phyloP scores from a whole-genome alignment of 2,329 filamentous ascomycete species.

The Hysterium pulicare region DNA sequence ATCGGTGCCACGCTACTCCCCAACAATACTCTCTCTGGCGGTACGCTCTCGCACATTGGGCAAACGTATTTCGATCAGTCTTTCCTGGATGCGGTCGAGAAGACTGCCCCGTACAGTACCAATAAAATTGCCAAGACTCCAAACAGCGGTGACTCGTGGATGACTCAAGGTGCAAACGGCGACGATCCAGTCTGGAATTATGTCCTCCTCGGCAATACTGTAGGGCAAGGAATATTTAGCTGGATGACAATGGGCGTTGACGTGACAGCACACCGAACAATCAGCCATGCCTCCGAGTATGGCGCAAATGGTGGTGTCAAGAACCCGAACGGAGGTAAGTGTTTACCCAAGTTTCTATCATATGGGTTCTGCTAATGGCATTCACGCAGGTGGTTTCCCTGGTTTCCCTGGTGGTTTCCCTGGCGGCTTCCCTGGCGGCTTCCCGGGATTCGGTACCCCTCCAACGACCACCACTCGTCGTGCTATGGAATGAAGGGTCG shows the following conservation, averaged over 20 bases:
- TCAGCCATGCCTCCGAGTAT: conserved; percentile 5
- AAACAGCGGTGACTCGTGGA: conserved; percentile 52
- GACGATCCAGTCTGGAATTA: conserved; percentile 58
- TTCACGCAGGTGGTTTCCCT: neutral
- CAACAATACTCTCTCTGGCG: conserved; percentile 52
- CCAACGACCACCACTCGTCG: neutral
- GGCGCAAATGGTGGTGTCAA: conserved; percentile 4
- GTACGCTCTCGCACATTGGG: conserved; percentile 57
- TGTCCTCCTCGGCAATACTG: conserved; percentile 51
- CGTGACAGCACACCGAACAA: conserved; percentile 3
- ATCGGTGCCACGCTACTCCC: conserved; percentile 38
- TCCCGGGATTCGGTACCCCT: no score
- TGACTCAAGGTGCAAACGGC: conserved; percentile 45
- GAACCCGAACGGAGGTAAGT: neutral
- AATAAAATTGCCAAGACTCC: conserved; percentile 44
- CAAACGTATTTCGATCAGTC: conserved; percentile 64
- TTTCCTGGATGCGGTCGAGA: conserved; percentile 52
- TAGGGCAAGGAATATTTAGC: conserved; percentile 8
- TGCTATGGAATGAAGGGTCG: no score
- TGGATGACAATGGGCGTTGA: conserved; percentile 5
- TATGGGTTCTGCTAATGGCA: neutral
- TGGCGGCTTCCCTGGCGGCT: neutral
- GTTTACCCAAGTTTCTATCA: neutral
- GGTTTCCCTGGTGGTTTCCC: neutral
- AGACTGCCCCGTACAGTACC: conserved; percentile 43